phyloP scores from a whole-genome alignment of 768 basidiomycete species.

The Crassisporium funariophilum region DNA sequence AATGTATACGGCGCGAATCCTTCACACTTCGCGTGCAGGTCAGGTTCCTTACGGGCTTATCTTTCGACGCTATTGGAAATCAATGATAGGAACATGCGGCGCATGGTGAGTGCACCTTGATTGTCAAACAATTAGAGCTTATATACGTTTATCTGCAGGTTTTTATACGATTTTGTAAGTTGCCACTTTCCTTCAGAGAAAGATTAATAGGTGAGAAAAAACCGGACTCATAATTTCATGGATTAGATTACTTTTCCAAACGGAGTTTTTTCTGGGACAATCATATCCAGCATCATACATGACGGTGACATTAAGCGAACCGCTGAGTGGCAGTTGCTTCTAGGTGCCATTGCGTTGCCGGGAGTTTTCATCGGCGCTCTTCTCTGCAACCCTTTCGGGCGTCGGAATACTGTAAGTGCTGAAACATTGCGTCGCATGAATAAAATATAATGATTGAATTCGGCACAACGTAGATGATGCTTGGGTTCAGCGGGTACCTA shows the following conservation, averaged over 20 bases:
- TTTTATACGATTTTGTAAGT: slow-evolving; percentile 67
- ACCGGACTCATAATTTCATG: not conserved
- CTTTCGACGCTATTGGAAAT: slow-evolving; percentile 64
- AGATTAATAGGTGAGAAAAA: not conserved
- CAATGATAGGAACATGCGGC: slow-evolving; percentile 71
- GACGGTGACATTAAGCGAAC: slow-evolving; percentile 54
- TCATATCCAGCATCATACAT: slow-evolving; percentile 68
- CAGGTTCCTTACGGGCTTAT: slow-evolving; percentile 64
- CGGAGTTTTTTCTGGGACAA: slow-evolving; percentile 67
- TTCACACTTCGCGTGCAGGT: slow-evolving; percentile 28
- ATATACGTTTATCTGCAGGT: slow-evolving; percentile 39
- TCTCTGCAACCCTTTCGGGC: slow-evolving; percentile 45
- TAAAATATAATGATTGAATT: not conserved
- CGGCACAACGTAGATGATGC: slow-evolving; percentile 55
- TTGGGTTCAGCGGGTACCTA: slow-evolving; percentile 70
- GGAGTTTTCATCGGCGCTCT: slow-evolving; percentile 55
- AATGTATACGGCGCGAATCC: not conserved
- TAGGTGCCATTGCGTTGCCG: slow-evolving; percentile 62
- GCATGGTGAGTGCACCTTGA: slow-evolving; percentile 52
- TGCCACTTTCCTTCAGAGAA: slow-evolving; percentile 1
- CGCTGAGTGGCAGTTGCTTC: slow-evolving; percentile 71
- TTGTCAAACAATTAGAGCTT: not conserved
- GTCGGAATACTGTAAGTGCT: slow-evolving; percentile 54
- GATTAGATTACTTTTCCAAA: slow-evolving; percentile 69
- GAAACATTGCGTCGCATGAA: not conserved